Conservation (phyloP, 1,284 basidiomycete genomes). For the Cutaneotrichosporon daszewskae region DNA sequence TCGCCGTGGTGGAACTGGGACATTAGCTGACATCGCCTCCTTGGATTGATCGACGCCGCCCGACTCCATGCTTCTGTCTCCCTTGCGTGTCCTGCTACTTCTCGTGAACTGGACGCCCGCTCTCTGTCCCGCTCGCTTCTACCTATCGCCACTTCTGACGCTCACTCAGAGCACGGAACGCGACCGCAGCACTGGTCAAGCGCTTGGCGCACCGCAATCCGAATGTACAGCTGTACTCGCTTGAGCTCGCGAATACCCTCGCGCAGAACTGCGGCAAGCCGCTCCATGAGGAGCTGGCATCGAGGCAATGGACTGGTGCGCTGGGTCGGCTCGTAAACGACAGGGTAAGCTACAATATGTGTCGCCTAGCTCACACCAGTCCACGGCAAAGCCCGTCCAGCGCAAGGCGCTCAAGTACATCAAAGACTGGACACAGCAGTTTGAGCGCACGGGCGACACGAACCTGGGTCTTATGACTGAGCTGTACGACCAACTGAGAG, state of each 20-base stretch:
- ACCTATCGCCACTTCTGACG: too few species aligned
- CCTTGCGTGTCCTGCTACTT: too few species aligned
- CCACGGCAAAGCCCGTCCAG: conserved; percentile 82
- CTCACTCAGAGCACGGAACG: conserved; percentile 68
- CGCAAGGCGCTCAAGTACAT: conserved; percentile 68
- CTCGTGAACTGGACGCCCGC: too few species aligned
- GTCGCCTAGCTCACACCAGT: conserved; percentile 51
- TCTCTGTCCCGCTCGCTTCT: too few species aligned
- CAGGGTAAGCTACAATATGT: conserved; percentile 59
- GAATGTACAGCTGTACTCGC: conserved; percentile 91
- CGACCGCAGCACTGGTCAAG: conserved; percentile 78
- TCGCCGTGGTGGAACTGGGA: not conserved
- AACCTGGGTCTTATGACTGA: conserved; percentile 87
- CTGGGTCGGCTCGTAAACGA: conserved; percentile 81
- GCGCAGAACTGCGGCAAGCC: conserved; percentile 84
- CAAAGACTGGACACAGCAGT: conserved; percentile 79
- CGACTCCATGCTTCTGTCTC: too few species aligned
- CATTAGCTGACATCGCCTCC: too few species aligned
- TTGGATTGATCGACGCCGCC: too few species aligned
- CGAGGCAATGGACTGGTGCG: conserved; percentile 81
- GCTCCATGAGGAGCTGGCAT: conserved; percentile 80
- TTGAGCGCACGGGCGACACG: conserved; percentile 60
- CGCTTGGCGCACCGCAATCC: conserved; percentile 88
- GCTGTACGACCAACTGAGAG: conserved; percentile 72
- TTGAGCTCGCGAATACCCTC: conserved; percentile 76